Conservation (phyloP, 2,329 filamentous ascomycete genomes). For the Chaetomium sp. region DNA sequence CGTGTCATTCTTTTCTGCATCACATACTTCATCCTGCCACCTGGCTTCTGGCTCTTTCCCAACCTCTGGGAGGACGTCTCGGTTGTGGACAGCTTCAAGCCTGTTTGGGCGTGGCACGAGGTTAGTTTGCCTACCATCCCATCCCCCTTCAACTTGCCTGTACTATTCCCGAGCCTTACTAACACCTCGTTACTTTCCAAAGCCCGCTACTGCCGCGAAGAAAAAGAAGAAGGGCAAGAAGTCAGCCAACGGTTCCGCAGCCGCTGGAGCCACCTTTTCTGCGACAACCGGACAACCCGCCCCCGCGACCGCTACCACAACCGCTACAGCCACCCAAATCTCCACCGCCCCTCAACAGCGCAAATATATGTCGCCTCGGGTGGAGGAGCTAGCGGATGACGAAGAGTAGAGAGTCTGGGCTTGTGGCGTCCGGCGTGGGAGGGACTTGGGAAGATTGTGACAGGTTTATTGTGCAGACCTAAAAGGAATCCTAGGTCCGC, state of each 20-base stretch:
- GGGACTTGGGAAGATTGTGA: not conserved
- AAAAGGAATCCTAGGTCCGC: not conserved
- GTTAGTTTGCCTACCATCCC: conserved; percentile 41
- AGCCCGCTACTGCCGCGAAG: conserved; percentile 31
- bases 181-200: conserved; percentile 17
- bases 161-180: conserved; percentile 1
- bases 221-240: conserved; percentile 51
- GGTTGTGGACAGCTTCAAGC: conserved; percentile 94
- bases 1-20: conserved; percentile 88
- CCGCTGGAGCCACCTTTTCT: conserved; percentile 40
- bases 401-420: conserved; percentile 18
- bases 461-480: not conserved
- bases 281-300: conserved; percentile 47
- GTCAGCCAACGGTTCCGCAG: conserved; percentile 29
- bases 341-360: conserved; percentile 39
- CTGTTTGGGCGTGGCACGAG: conserved; percentile 97
- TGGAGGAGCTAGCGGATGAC: conserved; percentile 32
- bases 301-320: conserved; percentile 50
- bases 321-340: conserved; percentile 50
- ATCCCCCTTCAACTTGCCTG: conserved; percentile 2
- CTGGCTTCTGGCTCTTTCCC: conserved; percentile 95
- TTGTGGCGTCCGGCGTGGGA: not conserved
- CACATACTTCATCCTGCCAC: conserved; percentile 77
- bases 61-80: conserved; percentile 98
- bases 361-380: conserved; percentile 38